Evolutionary conservation across 1,284 basidiomycete species (phyloP).

Genomic region (Ganoderma leucocontextum): DNA sequence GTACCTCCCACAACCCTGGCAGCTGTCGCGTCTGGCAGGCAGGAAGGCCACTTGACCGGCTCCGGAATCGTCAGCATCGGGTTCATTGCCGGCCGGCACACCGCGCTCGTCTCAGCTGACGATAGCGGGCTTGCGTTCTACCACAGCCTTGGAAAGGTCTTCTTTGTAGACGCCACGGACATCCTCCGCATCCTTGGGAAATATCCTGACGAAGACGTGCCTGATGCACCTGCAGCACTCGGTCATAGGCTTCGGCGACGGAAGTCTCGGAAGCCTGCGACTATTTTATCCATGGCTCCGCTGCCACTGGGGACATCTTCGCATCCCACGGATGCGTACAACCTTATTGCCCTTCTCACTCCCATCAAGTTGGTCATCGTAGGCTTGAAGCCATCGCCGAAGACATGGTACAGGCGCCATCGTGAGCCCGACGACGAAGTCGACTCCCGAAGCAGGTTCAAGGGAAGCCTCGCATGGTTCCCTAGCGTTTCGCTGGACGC

Average conservation of each 20-base stretch:
- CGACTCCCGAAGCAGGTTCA: conserved; percentile 54
- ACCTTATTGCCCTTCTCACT: conserved; percentile 89
- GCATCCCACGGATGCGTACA: conserved; percentile 86
- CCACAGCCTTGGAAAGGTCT: conserved; percentile 93
- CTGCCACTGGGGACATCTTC: conserved; percentile 83
- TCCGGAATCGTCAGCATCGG: conserved; percentile 87
- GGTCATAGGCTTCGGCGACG: conserved; percentile 41
- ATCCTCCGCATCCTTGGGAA: conserved; percentile 93
- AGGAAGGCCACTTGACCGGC: conserved; percentile 93
- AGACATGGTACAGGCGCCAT: conserved; percentile 90
- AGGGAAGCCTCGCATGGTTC: conserved; percentile 82
- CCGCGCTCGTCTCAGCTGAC: conserved; percentile 93
- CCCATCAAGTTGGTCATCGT: conserved; percentile 93
- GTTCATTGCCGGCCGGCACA: conserved; percentile 95
- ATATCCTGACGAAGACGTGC: conserved; percentile 71
- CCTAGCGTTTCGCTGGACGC: conserved; percentile 55
- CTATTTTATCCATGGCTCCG: conserved; percentile 82
- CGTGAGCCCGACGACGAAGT: conserved; percentile 61
- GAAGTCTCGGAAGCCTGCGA: conserved; percentile 55
- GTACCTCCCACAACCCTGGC: conserved; percentile 77
- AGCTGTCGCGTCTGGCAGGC: conserved; percentile 80
- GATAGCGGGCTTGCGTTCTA: conserved; percentile 94
- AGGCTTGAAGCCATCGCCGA: conserved; percentile 89
- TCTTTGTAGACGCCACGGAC: conserved; percentile 96
- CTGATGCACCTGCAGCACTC: conserved; percentile 25